Base-by-base conservation (phyloP, 179 eudicot species). In the Dionaea muscipula region DNA sequence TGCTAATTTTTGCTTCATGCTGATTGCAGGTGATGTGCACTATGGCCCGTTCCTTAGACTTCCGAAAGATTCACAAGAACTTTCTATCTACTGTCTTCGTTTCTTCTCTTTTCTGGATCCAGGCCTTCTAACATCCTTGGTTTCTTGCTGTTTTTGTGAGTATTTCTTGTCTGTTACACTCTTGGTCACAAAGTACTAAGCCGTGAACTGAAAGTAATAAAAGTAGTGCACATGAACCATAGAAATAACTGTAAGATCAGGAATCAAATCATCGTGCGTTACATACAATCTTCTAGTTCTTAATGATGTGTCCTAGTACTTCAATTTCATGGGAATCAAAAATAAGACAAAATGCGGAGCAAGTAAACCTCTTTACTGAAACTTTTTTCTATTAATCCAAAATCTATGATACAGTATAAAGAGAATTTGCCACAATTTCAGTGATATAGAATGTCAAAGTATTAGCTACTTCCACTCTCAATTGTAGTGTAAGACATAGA, bases 81-180 rank as follows among this genome's bases (percentile, higher is more conserved):
- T 85, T 52, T 72, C 86, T 43, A 36, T 88, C 20, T 81, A 86
- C 51, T 88, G 86, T 76, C 78, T 88, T 56, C 88, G 81, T 56
- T 93, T 84, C 65, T 78, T 80, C 72, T 69, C 88, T 61, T 61
- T 53, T 53, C 35, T 93, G 77, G 85, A 85, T 56, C 60, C 67
- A 19, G 61, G 39, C 46, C 63, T 93, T 67, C 81, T 93, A 48
- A 66, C 81, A 71, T 81, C 96, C 43, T 41, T 93, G 59, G 83
- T 77, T 61, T 66, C 76, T 41, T 88, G 86, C 70, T 93, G 96
- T 77, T 65, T 88, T 59, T 72, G 99, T 93, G 69, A 93, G 99
- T 72, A 61, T 35, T 48, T 38, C 37, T 37, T 46, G 15, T 43
- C 50, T 36, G 44, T 43, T 64, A 25, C 33, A 20, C 20, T 21